Conservation (phyloP, 495 filamentous ascomycete species). For the Halenospora varia region DNA sequence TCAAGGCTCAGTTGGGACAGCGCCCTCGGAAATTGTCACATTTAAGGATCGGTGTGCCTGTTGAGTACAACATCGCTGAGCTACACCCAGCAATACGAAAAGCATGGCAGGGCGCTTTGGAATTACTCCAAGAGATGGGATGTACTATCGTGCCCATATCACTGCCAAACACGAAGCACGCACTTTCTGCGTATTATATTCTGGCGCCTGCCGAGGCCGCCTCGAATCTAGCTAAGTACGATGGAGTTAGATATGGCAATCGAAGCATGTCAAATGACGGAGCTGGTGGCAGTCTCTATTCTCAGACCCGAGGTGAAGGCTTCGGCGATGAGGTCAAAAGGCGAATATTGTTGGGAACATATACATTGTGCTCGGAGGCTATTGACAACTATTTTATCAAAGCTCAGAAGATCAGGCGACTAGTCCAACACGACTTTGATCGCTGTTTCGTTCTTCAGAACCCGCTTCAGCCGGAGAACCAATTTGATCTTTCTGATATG, state of each 20-base stretch:
- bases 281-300: conserved; percentile 58
- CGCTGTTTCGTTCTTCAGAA: conserved; percentile 65
- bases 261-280: conserved; percentile 12
- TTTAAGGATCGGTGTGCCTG: conserved; percentile 65
- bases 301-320: conserved; percentile 62
- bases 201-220: conserved; percentile 93
- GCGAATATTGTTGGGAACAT: conserved; percentile 85
- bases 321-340: conserved; percentile 84
- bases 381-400: conserved; percentile 97
- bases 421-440: conserved; percentile 85
- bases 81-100: conserved; percentile 62
- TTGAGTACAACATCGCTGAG: conserved; percentile 85
- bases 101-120: conserved; percentile 62
- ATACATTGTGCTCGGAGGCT: conserved; percentile 82
- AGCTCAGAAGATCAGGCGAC: conserved; percentile 79
- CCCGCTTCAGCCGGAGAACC: conserved; percentile 45
- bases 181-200: conserved; percentile 90
- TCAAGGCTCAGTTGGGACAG: background rate
- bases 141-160: conserved; percentile 71
- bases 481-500: conserved; percentile 43
- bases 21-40: conserved; percentile 2
- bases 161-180: conserved; percentile 79
- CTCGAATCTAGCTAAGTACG: conserved; percentile 97
- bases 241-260: conserved; percentile 87
- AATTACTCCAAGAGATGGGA: conserved; percentile 52